Conservation (phyloP, 1,284 basidiomycete species). For the Leccinum pseudoinsigne region DNA sequence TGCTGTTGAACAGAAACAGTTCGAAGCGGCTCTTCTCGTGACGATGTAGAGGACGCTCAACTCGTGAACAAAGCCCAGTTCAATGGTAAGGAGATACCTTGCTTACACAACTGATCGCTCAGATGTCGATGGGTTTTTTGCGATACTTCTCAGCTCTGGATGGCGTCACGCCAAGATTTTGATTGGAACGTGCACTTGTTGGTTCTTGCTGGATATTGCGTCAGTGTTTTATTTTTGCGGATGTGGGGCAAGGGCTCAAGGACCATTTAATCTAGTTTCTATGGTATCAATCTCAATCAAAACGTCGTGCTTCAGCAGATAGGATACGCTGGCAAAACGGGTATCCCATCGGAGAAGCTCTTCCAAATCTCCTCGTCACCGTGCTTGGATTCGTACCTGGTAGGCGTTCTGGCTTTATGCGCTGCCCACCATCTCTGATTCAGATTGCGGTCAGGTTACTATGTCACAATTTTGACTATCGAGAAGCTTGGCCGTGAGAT, state of each 20-base stretch:
- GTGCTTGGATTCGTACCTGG: conserved; percentile 76
- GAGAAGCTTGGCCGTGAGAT: conserved; percentile 72
- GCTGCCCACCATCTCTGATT: conserved; percentile 1
- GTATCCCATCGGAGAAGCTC: conserved; percentile 55
- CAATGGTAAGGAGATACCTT: conserved; percentile 27
- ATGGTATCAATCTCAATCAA: conserved; percentile 68
- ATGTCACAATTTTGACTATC: conserved; percentile 58
- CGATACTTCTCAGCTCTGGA: conserved; percentile 47
- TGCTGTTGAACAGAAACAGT: conserved; percentile 36
- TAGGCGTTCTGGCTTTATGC: conserved; percentile 23
- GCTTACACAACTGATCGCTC: neutral
- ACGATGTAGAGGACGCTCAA: conserved; percentile 1
- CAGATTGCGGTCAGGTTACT: conserved; percentile 41
- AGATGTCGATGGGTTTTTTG: conserved; percentile 40
- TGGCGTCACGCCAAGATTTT: conserved; percentile 57
- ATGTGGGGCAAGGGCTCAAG: neutral
- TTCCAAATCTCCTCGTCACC: conserved; percentile 68
- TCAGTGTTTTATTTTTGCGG: conserved; percentile 24
- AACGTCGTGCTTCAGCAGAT: conserved; percentile 43
- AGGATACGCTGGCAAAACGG: conserved; percentile 56
- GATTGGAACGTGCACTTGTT: conserved; percentile 51
- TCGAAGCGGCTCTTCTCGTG: conserved; percentile 15
- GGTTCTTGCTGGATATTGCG: conserved; percentile 59
- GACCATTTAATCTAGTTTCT: conserved; percentile 20
- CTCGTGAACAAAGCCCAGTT: conserved; percentile 32